Percentiles rank a stretch among this genome's conserved stretches.
These are phyloP conservation scores for Candida koratica DNA, from an alignment of 805 yeast genomes.

Conservation along the genomic window DNA sequence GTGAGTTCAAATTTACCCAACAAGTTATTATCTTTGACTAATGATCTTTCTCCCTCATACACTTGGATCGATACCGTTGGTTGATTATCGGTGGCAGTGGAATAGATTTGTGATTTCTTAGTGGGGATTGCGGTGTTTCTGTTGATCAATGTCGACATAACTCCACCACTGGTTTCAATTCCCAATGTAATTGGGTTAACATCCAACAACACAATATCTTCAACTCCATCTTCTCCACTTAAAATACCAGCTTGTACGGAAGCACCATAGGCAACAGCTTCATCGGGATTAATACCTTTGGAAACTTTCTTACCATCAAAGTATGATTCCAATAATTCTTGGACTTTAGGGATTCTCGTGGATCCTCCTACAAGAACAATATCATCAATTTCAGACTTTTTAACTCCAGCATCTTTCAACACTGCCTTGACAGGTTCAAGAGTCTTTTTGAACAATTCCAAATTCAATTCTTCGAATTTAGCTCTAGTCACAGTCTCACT, in stretches of 20 bases:
- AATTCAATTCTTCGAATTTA: conserved; percentile 46
- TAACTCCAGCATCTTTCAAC: conserved; percentile 42
- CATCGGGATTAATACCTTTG: conserved; percentile 48
- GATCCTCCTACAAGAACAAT: conserved; percentile 49
- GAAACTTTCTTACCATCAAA: conserved; percentile 55
- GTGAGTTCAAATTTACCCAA: conserved; percentile 98
- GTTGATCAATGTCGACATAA: conserved; percentile 98
- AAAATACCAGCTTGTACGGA: conserved; percentile 99
- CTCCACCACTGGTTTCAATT: conserved; percentile 99
- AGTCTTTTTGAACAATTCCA: conserved; percentile 43
- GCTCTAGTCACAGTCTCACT: conserved; percentile 46
- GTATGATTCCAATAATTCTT: conserved; percentile 43
- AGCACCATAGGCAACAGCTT: conserved; percentile 61
- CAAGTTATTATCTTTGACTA: conserved; percentile 95
- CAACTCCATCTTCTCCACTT: conserved; percentile 94
- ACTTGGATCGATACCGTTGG: conserved; percentile 99
- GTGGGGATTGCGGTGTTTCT: conserved; percentile 99
- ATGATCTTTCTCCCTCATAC: conserved; percentile 99
- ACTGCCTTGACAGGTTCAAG: conserved; percentile 47
- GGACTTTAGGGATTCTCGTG: conserved; percentile 49
- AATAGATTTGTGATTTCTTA: conserved; percentile 97
- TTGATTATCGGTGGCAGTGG: conserved; percentile 98
- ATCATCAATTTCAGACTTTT: conserved; percentile 44
- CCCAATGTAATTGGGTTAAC: conserved; percentile 98
- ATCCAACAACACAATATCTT: conserved; percentile 92